A percentile compares a stretch with the other conserved stretches of the same genome.
phyloP scores from a whole-genome alignment of 1,139 yeast genomes.

The Geotrichum citri-aurantii region DNA sequence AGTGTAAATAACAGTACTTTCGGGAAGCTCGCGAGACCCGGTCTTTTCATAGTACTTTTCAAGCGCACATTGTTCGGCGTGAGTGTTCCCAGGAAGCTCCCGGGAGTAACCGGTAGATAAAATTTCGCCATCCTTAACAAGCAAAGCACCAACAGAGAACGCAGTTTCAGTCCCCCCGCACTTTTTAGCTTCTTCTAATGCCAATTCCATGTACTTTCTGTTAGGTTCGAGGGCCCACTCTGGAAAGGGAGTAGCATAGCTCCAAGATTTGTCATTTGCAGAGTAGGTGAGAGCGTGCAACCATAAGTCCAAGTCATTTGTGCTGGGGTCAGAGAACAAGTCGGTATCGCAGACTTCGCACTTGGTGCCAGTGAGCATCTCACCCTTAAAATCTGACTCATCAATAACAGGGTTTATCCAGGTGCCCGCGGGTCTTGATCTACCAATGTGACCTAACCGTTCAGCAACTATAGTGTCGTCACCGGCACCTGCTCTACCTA shows the following conservation, averaged over 20 bases:
- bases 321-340: conserved; percentile 81
- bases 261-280: conserved; percentile 59
- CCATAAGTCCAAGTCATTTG: conserved; percentile 81
- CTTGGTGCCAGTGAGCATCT: conserved; percentile 47
- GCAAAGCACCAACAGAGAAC: conserved; percentile 87
- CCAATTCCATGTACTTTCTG: conserved; percentile 50
- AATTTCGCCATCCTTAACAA: conserved; percentile 61
- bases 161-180: conserved; percentile 84
- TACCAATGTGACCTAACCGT: conserved; percentile 60
- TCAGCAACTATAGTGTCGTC: conserved; percentile 44
- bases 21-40: conserved; percentile 50
- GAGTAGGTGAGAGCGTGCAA: conserved; percentile 76
- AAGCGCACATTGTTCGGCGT: conserved; percentile 94
- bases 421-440: conserved; percentile 58
- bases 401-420: conserved; percentile 45
- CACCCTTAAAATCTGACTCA: conserved; percentile 43
- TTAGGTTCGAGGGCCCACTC: conserved; percentile 75
- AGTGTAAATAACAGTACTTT: conserved; percentile 78
- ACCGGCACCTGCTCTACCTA: conserved; percentile 52
- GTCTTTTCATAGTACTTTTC: conserved; percentile 55
- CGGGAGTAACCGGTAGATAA: conserved; percentile 81
- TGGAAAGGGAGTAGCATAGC: conserved; percentile 73
- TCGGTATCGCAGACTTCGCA: conserved; percentile 71
- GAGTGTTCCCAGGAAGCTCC: conserved; percentile 92
- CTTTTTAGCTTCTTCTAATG: conserved; percentile 69